These are phyloP conservation scores for Alternaria angustiovoidea DNA, from an alignment of 2,329 filamentous ascomycete genomes.

Conservation along the genomic window DNA sequence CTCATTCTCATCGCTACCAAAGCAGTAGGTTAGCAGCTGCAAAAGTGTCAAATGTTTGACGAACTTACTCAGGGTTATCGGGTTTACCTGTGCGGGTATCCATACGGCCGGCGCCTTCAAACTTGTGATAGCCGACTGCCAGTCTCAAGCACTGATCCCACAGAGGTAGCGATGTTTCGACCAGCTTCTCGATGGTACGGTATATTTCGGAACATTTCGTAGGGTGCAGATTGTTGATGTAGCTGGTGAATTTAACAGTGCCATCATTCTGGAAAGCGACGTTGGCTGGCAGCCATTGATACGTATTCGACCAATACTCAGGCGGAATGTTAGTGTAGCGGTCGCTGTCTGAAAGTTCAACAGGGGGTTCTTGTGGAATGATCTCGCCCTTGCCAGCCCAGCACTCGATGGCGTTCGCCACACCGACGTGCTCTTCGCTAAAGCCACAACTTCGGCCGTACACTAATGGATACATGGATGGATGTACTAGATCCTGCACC, in stretches of 20 bases:
- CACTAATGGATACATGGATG: slow-evolving; percentile 68
- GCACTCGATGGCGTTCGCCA: slow-evolving; percentile 38
- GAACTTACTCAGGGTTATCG: slow-evolving; percentile 2
- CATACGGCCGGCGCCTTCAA: slow-evolving; percentile 20
- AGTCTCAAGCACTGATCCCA: slow-evolving; percentile 34
- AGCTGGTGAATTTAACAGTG: slow-evolving; percentile 55
- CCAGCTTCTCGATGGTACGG: slow-evolving; percentile 27
- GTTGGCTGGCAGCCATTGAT: slow-evolving; percentile 62
- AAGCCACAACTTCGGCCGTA: slow-evolving; percentile 61
- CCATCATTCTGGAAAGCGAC: slow-evolving; percentile 52
- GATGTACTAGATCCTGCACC: slow-evolving; percentile 70
- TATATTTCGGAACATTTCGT: slow-evolving; percentile 29
- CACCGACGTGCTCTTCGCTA: slow-evolving; percentile 33
- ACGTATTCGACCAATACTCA: slow-evolving; percentile 31
- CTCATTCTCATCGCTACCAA: slow-evolving; percentile 23
- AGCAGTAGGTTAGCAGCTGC: neutral
- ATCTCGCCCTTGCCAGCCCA: slow-evolving; percentile 44
- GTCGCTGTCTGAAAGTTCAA: neutral
- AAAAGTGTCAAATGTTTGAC: neutral
- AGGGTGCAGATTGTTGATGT: slow-evolving; percentile 65
- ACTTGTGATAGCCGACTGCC: neutral
- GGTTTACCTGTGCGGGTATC: slow-evolving; percentile 14
- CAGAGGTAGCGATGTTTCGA: slow-evolving; percentile 28
- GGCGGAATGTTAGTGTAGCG: slow-evolving; percentile 13
- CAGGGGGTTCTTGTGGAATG: slow-evolving; percentile 6